Percentiles rank a stretch among this genome's conserved stretches.
Conservation (phyloP, 2,329 filamentous ascomycete species). For the Pseudogymnoascus sp. region DNA sequence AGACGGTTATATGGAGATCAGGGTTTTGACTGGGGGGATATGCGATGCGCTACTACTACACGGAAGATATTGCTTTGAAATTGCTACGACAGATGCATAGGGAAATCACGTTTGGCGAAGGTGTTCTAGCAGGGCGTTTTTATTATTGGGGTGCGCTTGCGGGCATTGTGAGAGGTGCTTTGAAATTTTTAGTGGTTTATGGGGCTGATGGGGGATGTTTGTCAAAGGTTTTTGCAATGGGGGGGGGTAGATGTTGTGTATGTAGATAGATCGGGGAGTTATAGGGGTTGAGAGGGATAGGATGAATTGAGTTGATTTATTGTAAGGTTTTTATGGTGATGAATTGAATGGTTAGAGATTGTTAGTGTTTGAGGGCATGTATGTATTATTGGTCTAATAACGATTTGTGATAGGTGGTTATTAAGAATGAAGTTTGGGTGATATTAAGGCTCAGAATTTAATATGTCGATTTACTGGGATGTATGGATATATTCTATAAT, state of each 20-base stretch:
- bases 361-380: neutral
- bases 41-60: neutral
- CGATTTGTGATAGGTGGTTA: neutral
- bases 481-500: neutral
- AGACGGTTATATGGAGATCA: neutral
- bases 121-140: neutral
- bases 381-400: neutral
- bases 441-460: neutral
- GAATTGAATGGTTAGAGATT: neutral
- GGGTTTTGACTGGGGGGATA: neutral
- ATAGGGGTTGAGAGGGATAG: neutral
- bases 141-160: neutral
- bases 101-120: neutral
- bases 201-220: neutral
- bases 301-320: neutral
- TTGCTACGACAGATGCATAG: neutral
- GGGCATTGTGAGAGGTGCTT: neutral
- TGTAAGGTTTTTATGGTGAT: neutral
- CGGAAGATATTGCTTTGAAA: neutral
- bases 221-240: neutral
- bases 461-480: neutral
- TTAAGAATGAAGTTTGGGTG: too few relatives aligned
- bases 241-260: neutral
- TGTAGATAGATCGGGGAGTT: neutral
- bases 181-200: neutral